Conservation (phyloP, 2,329 filamentous ascomycete genomes). For the Blumeriella jaapii region DNA sequence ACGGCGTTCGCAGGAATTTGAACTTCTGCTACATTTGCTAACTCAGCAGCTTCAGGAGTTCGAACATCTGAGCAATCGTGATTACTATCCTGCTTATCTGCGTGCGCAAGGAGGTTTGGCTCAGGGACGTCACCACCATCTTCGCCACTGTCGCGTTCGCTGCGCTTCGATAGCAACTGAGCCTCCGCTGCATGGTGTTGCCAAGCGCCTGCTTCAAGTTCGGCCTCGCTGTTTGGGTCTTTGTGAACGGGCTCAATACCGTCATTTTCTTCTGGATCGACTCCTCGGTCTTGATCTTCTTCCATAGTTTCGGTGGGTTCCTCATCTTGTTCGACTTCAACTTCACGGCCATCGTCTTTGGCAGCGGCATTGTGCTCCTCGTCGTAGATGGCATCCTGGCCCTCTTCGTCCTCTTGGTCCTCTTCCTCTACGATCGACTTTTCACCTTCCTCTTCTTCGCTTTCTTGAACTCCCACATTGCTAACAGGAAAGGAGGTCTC, state of each 20-base stretch:
- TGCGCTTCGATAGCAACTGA: background rate
- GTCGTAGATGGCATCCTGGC: background rate
- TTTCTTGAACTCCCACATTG: background rate
- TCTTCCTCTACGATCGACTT: background rate
- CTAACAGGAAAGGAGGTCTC: slow-evolving; percentile 2
- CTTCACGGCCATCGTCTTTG: background rate
- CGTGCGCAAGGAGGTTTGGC: background rate
- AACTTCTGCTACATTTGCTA: background rate
- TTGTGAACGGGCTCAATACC: no score
- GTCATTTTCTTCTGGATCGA: background rate
- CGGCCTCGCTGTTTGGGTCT: background rate
- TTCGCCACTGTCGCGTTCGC: background rate
- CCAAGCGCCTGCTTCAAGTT: background rate
- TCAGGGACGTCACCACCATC: background rate
- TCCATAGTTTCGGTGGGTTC: no score
- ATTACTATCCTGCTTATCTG: background rate
- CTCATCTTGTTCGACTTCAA: background rate
- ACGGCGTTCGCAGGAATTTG: background rate
- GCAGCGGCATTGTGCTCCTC: background rate
- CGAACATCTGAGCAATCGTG: background rate
- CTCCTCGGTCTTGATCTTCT: background rate
- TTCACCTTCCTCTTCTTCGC: background rate
- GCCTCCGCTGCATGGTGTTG: no score
- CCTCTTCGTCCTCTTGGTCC: background rate
- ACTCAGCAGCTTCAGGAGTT: background rate